Base-by-base conservation (phyloP, 139 green algal genomes). In the Micromonas pusilla region DNA sequence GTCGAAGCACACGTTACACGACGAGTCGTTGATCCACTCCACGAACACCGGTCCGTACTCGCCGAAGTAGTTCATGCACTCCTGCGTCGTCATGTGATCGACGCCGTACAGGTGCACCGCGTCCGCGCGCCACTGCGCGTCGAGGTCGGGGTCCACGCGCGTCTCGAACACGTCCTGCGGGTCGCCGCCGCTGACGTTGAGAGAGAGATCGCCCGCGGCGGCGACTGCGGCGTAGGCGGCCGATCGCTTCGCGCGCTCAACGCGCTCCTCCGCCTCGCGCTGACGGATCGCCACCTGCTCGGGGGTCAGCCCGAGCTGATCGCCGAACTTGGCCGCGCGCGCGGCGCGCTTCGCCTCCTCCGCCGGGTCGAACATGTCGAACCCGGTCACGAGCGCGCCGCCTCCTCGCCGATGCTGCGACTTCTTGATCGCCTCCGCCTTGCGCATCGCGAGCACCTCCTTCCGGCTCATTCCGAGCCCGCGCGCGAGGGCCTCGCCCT, bases 21-120 rank as follows among this genome's bases (percentile, higher is more conserved):
- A 33, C 9, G 71, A 77, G 38, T 77, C 71, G 71, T 77, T 65
- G 71, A 77, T 77, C 71, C 71, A 77, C 71, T 77, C 71, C 23
- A 77, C 71, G 71, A 62, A 77, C 36, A 39, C n/a, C 32, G 71
- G 71, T 6, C 32, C 52, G 25, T 77, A 77, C 71, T 64, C 34
- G 36, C 5, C 4, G 28, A 77, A 77, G 71, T 77, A 77, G 39
- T 32, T 23, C 36, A 77, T 64, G 16, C 25, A 30, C 25, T 68
- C 60, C 13, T 68, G 19, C 5, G 25, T 68, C 25, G 25, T 68
- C 25, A 68, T 30, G 25, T 36, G 25, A 32, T 68, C 60, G 25
- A 68, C 60, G 60, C 60, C 60, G n/a, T 68, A 68, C 5, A 68
- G 60, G 60, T 68, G 60, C 60, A 68, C 60, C 13, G 60, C 60